Evolutionary conservation across 345 rosid genomes (phyloP).

Genomic region (Noccaea bulbosa): DNA sequence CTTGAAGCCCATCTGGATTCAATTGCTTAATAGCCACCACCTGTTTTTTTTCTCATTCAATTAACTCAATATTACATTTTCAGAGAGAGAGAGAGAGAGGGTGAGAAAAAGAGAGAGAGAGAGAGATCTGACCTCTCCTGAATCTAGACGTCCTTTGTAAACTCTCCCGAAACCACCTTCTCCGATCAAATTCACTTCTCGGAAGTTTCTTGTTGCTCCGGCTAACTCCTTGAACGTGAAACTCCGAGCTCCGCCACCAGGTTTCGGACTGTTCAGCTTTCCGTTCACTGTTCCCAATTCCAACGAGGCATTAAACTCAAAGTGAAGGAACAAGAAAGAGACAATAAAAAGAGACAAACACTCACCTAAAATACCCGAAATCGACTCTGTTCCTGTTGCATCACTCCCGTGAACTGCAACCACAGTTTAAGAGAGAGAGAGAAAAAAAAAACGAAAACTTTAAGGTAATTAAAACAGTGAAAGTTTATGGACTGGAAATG

Average conservation of each 20-base stretch:
- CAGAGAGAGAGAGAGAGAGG: neutral
- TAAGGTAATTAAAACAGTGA: neutral
- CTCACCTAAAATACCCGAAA: conserved; percentile 42
- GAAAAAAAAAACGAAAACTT: conserved; percentile 12
- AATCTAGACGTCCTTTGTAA: conserved; percentile 78
- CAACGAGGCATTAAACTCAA: neutral
- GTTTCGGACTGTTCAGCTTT: conserved; percentile 45
- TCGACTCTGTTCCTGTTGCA: conserved; percentile 43
- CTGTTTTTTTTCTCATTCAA: conserved; percentile 48
- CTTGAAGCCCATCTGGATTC: conserved; percentile 90
- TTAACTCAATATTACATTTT: conserved; percentile 25
- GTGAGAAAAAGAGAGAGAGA: neutral
- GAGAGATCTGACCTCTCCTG: conserved; percentile 65
- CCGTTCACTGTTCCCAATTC: conserved; percentile 42
- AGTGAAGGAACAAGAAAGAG: neutral
- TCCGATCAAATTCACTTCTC: conserved; percentile 77
- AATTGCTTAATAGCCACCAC: conserved; percentile 91
- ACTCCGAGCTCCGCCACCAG: conserved; percentile 66
- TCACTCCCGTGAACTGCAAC: conserved; percentile 45
- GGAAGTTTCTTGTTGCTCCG: conserved; percentile 69
- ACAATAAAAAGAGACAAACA: neutral
- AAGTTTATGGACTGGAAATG: neutral
- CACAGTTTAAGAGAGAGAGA: neutral
- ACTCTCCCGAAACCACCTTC: conserved; percentile 99
- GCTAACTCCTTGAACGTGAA: conserved; percentile 89